A percentile compares a stretch with the other conserved stretches of the same genome.
phyloP scores from a whole-genome alignment of 2,329 filamentous ascomycete species.

The Pseudogymnoascus sp. region DNA sequence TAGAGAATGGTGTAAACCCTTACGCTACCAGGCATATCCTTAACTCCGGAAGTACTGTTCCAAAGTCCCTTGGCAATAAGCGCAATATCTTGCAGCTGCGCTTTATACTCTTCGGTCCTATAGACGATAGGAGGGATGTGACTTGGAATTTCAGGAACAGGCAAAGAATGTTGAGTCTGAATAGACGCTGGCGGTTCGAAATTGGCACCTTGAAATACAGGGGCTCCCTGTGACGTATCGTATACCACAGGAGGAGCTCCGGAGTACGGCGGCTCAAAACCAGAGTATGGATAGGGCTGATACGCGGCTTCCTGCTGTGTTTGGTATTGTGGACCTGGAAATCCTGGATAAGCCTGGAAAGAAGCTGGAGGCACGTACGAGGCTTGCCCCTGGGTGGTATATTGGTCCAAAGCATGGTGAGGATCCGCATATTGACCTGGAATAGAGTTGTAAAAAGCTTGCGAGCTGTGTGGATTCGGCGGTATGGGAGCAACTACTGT shows the following conservation, averaged over 20 bases:
- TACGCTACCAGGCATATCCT: conserved; percentile 52
- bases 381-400: background rate
- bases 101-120: conserved; percentile 34
- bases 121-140: conserved; percentile 14
- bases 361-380: background rate
- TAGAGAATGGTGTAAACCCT: conserved; percentile 56
- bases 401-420: conserved; percentile 2
- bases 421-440: background rate
- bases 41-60: conserved; percentile 49
- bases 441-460: conserved; percentile 11
- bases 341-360: background rate
- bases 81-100: conserved; percentile 44
- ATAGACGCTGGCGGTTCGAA: conserved; percentile 18
- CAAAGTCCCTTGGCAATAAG: conserved; percentile 52
- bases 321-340: background rate
- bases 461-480: conserved; percentile 15
- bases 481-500: conserved; percentile 17
- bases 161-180: conserved; percentile 11
- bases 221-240: background rate
- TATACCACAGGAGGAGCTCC: background rate
- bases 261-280: background rate
- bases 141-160: conserved; percentile 12
- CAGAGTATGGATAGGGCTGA: background rate
- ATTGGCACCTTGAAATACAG: background rate
- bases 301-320: background rate